A percentile compares a stretch with the other conserved stretches of the same genome.
phyloP scores from a whole-genome alignment of 75 land plant species.

The Pinus tabuliformis region DNA sequence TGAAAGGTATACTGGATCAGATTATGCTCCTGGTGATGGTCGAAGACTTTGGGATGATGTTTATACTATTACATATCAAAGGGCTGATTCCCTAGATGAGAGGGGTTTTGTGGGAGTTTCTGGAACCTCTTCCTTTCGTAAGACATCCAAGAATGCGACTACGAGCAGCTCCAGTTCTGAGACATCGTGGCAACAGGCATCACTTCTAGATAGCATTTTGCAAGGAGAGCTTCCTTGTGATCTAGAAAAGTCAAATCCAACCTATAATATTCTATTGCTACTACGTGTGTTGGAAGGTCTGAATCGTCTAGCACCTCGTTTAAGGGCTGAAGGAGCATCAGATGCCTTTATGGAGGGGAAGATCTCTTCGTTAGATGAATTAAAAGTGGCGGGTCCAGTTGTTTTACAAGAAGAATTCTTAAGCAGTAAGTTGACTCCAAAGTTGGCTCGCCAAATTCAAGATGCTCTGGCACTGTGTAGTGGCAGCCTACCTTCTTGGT shows the following conservation, averaged over 20 bases:
- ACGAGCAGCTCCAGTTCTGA: no score
- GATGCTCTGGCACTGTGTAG: conserved; percentile 55
- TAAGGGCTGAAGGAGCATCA: conserved; percentile 55
- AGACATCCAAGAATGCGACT: no score
- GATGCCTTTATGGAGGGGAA: conserved; percentile 39
- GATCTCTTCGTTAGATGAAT: conserved; percentile 27
- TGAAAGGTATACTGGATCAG: conserved; percentile 16
- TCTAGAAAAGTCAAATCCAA: conserved; percentile 56
- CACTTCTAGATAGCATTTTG: conserved; percentile 47
- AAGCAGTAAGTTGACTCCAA: conserved; percentile 78
- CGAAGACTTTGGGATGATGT: conserved; percentile 57
- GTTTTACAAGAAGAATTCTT: conserved; percentile 69
- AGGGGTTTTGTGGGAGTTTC: neutral
- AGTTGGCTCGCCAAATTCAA: conserved; percentile 86
- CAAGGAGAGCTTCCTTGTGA: conserved; percentile 57
- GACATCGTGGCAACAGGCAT: neutral
- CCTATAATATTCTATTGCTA: conserved; percentile 60
- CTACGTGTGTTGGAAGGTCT: conserved; percentile 71
- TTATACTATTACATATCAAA: conserved; percentile 47
- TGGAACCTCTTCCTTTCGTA: neutral
- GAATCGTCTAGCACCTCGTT: conserved; percentile 47
- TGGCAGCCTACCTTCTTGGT: conserved; percentile 85
- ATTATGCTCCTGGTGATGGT: neutral
- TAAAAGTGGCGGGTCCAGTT: conserved; percentile 26
- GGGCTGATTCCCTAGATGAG: conserved; percentile 6